Evolutionary conservation across 257 asterid genomes (phyloP), one percentile per base, ranked within the genome.

Genomic region (Gentiana macrophylla): DNA sequence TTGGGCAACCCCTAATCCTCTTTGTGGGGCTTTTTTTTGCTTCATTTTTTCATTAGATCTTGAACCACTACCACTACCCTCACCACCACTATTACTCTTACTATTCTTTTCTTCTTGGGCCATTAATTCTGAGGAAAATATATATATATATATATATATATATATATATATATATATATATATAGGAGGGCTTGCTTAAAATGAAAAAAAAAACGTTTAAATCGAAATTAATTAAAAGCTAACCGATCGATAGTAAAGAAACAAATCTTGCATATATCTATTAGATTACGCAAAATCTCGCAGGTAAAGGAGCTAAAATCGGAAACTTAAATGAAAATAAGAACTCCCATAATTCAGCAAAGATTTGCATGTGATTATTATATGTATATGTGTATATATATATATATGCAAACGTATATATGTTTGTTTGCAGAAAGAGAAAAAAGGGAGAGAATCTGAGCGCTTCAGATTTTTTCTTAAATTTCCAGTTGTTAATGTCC

Each of bases 1-100:
- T 73, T 86, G 98, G 38, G 96, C 98, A 61, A 90, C 96, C 62
- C 98, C 96, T 56, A 86, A 68, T 11, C 98, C 98, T 60, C 98
- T 82, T 56, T 84, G 98, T 7, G 98, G 95, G 5, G 79, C 80
- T 47, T 79, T 90, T 61, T 84, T 90, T 15, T 79, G 94, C 74
- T 90, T 90, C 66, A 65, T 70, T 69, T 74, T 86, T 60, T 79
- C 76, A 6, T 71, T 57, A 59, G 75, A 59, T 70, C 75, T 69
- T 58, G 67, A 37, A 54, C 70, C 8, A 61, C 63, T 37, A 54
- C 60, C 53, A 15, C 57, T 24, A n/a, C 66, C 64, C 38, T 55
- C 41, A 24, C 24, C 24, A 24, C 24, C 24, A 24, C 24, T 24
- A 24, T 24, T 24, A 24, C 24, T 24, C 24, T 24, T 24, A 35